A percentile compares a stretch with the other conserved stretches of the same genome.
Conservation (phyloP, 495 filamentous ascomycete species). For the Acidiella bohemica region DNA sequence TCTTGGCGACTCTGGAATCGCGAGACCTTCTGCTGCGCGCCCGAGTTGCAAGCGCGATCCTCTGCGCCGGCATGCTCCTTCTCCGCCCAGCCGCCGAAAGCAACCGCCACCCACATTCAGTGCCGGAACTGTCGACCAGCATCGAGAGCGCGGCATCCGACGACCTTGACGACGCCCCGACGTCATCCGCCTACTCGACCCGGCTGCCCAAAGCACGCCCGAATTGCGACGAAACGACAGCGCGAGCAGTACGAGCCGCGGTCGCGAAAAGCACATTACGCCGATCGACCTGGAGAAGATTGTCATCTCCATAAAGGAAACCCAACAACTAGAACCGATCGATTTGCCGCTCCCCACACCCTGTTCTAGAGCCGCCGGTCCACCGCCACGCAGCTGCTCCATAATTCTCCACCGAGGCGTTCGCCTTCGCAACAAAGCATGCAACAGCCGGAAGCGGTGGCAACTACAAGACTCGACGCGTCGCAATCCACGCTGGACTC, state of each 20-base stretch:
- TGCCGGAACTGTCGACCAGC: constrained; percentile 83
- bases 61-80: constrained; percentile 37
- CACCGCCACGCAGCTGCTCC: constrained; percentile 17
- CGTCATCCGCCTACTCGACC: constrained; percentile 46
- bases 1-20: constrained; percentile 94
- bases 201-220: constrained; percentile 45
- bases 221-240: constrained; percentile 43
- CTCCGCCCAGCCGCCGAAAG: constrained; percentile 23
- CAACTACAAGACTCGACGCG: constrained; percentile 10
- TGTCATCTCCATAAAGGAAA: constrained; percentile 74
- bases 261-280: constrained; percentile 80
- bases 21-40: constrained; percentile 89
- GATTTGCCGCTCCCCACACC: constrained; percentile 27
- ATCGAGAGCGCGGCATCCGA: constrained; percentile 70
- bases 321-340: constrained; percentile 49
- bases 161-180: constrained; percentile 42
- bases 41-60: constrained; percentile 37
- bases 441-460: constrained; percentile 20
- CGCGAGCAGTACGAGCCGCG: constrained; percentile 42
- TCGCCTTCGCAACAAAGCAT: background rate
- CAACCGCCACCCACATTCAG: constrained; percentile 16
- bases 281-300: constrained; percentile 78
- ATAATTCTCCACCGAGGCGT: background rate
- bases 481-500: constrained; percentile 22
- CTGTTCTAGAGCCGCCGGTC: background rate